These are phyloP conservation scores for Puccinia coronata DNA, from an alignment of 1,284 basidiomycete species.

Conservation along the genomic window DNA sequence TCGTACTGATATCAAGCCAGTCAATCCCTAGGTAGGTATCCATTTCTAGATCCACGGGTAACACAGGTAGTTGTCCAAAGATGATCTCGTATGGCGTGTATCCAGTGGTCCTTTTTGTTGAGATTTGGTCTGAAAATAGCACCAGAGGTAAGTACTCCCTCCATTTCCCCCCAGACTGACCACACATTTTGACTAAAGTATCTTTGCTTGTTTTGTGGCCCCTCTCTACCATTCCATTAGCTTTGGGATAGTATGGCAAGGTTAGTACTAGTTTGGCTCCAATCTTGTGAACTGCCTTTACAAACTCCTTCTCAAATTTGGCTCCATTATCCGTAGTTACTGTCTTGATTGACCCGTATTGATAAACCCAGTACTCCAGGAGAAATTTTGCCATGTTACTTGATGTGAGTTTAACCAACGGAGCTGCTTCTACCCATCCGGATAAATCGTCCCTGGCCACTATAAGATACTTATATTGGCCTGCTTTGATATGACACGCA, in stretches of 20 bases:
- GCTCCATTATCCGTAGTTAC: background rate
- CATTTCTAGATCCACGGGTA: constrained; percentile 9
- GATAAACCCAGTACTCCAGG: background rate
- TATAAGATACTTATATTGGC: constrained; percentile 23
- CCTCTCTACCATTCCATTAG: constrained; percentile 10
- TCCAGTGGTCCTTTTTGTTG: background rate
- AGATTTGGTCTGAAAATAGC: constrained; percentile 2
- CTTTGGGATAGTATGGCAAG: constrained; percentile 12
- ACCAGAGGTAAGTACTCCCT: constrained; percentile 4
- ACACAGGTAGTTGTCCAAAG: background rate
- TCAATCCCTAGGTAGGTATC: constrained; percentile 11
- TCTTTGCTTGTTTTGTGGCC: constrained; percentile 7
- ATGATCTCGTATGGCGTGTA: background rate
- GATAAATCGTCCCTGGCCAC: constrained; percentile 46
- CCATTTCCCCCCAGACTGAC: background rate
- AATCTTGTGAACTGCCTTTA: background rate
- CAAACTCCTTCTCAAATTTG: constrained; percentile 7
- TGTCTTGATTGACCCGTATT: background rate
- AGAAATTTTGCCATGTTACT: background rate
- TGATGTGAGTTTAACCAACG: background rate
- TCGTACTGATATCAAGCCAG: background rate
- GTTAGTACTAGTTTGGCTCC: background rate
- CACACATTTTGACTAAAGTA: background rate
- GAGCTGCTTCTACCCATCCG: constrained; percentile 38
- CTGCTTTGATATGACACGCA: constrained; percentile 32